A percentile compares a stretch with the other conserved stretches of the same genome.
Evolutionary conservation across 306 rosid species (phyloP).

Genomic region (Oxytropis ochrocephala): DNA sequence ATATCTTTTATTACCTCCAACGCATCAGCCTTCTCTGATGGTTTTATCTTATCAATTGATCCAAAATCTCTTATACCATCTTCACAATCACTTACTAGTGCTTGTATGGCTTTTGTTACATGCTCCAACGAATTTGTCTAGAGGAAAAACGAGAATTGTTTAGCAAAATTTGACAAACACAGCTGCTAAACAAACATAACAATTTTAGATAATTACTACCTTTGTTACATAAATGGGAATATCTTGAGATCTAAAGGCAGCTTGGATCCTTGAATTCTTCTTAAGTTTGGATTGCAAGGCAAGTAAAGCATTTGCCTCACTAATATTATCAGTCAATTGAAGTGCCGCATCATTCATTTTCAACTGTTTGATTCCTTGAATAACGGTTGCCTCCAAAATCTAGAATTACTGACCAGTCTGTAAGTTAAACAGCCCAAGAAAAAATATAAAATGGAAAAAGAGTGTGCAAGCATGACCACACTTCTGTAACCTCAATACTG

Average conservation of each 20-base stretch:
- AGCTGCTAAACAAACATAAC: constrained; percentile 1
- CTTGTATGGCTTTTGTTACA: constrained; percentile 64
- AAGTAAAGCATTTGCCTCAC: constrained; percentile 85
- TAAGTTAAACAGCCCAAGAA: constrained; percentile 39
- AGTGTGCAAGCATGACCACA: constrained; percentile 1
- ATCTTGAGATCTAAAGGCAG: constrained; percentile 81
- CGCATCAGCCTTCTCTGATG: constrained; percentile 73
- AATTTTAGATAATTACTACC: constrained; percentile 38
- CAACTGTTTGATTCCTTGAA: constrained; percentile 73
- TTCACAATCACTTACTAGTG: constrained; percentile 60
- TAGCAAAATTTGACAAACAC: constrained; percentile 14
- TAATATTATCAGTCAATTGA: constrained; percentile 73
- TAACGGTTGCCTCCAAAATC: constrained; percentile 80
- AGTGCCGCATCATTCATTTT: constrained; percentile 57
- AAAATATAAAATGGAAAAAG: constrained; percentile 1
- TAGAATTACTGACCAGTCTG: constrained; percentile 48
- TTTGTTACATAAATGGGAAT: constrained; percentile 68
- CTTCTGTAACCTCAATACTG: not conserved
- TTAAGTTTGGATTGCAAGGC: constrained; percentile 85
- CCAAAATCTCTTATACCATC: constrained; percentile 56
- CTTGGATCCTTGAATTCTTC: constrained; percentile 82
- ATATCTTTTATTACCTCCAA: constrained; percentile 58
- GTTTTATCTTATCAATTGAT: constrained; percentile 40
- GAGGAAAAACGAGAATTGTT: constrained; percentile 2
- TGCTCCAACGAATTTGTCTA: constrained; percentile 80